Evolutionary conservation across 2,329 filamentous ascomycete genomes (phyloP).

Genomic region (Penicillium sp.): DNA sequence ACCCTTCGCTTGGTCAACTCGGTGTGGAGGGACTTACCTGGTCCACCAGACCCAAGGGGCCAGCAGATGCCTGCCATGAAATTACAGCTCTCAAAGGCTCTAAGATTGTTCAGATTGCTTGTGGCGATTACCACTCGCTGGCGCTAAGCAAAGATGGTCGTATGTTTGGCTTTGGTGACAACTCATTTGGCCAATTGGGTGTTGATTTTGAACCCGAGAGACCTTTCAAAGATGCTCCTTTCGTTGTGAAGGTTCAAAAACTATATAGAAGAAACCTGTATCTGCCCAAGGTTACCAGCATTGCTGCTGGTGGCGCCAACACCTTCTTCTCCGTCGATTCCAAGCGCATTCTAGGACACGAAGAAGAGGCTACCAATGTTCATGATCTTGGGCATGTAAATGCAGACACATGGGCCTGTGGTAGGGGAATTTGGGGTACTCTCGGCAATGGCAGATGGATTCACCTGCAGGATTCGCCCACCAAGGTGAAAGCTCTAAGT

Average conservation of each 20-base stretch:
- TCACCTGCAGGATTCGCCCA: slow-evolving; percentile 73
- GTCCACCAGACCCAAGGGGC: slow-evolving; percentile 70
- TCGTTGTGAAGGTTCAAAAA: slow-evolving; percentile 65
- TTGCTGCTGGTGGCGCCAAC: slow-evolving; percentile 82
- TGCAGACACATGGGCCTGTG: slow-evolving; percentile 82
- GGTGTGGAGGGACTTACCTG: slow-evolving; percentile 81
- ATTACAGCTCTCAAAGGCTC: slow-evolving; percentile 68
- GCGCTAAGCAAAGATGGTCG: slow-evolving; percentile 72
- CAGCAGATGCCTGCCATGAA: slow-evolving; percentile 81
- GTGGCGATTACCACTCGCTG: slow-evolving; percentile 83
- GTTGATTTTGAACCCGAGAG: slow-evolving; percentile 65
- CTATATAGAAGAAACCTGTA: slow-evolving; percentile 69
- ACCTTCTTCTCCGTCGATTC: slow-evolving; percentile 86
- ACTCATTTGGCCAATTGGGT: slow-evolving; percentile 87
- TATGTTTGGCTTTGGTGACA: slow-evolving; percentile 87
- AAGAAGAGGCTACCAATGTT: slow-evolving; percentile 41
- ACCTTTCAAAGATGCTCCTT: slow-evolving; percentile 65
- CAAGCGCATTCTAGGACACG: slow-evolving; percentile 53
- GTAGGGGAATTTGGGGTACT: slow-evolving; percentile 77
- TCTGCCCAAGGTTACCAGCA: slow-evolving; percentile 65
- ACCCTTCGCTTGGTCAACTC: slow-evolving; percentile 79
- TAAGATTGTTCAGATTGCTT: slow-evolving; percentile 70
- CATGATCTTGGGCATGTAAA: slow-evolving; percentile 56
- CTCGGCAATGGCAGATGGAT: slow-evolving; percentile 88
- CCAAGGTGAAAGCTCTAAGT: slow-evolving; percentile 79